Evolutionary conservation across 2,329 filamentous ascomycete species (phyloP).

Genomic region (Emergomyces africanus): DNA sequence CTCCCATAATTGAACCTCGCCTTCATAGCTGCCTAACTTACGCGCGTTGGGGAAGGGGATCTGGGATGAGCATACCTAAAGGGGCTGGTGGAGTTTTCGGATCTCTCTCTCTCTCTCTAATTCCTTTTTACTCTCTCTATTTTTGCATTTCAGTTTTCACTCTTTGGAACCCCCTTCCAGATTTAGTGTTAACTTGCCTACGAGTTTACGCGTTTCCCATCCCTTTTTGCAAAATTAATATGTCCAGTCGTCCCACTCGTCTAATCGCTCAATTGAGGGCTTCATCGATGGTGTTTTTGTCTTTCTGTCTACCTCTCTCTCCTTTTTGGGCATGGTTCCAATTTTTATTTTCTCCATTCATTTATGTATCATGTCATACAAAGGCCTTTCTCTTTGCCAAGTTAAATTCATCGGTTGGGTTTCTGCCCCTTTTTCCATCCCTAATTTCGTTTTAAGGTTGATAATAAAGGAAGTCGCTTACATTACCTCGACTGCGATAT

Average conservation of each 20-base stretch:
- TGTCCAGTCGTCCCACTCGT: background rate
- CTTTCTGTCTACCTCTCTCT: conserved; percentile 5
- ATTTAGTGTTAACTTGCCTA: background rate
- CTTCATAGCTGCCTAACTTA: background rate
- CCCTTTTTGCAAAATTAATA: background rate
- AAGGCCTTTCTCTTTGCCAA: background rate
- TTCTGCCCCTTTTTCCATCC: background rate
- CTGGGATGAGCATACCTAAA: background rate
- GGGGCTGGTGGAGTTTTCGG: background rate
- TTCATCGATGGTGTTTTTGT: background rate
- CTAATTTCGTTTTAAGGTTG: background rate
- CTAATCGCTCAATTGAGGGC: background rate
- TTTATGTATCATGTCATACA: background rate
- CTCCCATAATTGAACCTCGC: background rate
- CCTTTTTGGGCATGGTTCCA: background rate
- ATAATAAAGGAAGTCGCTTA: background rate
- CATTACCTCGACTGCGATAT: background rate
- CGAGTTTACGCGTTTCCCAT: background rate
- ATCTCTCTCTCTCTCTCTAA: background rate
- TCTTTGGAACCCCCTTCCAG: conserved; percentile 8
- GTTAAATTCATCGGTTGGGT: background rate
- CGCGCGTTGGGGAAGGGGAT: background rate
- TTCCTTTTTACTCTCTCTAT: background rate
- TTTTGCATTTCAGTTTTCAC: conserved; percentile 6
- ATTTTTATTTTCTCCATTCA: background rate